These are phyloP conservation scores for Coniochaeta prunicola DNA, from an alignment of 2,329 filamentous ascomycete species.

Conservation along the genomic window DNA sequence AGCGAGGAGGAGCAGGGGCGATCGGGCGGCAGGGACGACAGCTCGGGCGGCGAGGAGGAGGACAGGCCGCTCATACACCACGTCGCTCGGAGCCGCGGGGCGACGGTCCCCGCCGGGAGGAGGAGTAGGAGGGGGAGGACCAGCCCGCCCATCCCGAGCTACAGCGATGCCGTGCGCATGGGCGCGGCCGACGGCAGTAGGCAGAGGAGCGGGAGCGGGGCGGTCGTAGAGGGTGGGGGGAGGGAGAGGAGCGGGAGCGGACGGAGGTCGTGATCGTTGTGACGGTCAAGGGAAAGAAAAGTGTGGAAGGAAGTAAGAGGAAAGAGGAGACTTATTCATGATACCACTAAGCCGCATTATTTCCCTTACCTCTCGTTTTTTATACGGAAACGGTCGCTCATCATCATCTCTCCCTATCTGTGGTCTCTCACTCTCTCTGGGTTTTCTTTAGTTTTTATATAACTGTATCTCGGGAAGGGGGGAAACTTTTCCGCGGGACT, in stretches of 20 bases:
- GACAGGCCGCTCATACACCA: conserved; percentile 43
- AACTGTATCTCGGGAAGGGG: not conserved
- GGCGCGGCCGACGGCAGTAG: conserved; percentile 27
- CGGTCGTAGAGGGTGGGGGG: not conserved
- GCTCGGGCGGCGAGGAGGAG: conserved; percentile 52
- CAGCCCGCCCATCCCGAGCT: conserved; percentile 70
- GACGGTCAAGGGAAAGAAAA: too few relatives aligned
- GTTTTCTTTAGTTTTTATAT: not conserved
- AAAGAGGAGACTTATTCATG: conserved; percentile 21
- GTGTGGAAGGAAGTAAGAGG: not conserved
- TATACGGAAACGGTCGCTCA: not conserved
- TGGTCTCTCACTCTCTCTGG: too few relatives aligned
- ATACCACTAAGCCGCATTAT: conserved; percentile 51
- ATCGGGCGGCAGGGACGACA: conserved; percentile 46
- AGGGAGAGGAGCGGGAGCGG: conserved; percentile 36
- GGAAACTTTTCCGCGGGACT: not conserved
- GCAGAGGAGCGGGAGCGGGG: not conserved
- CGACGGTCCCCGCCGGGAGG: conserved; percentile 23
- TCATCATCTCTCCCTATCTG: not conserved
- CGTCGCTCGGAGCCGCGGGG: conserved; percentile 41
- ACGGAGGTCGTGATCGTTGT: too few relatives aligned
- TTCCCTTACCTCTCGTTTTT: not conserved
- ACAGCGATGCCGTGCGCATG: conserved; percentile 64
- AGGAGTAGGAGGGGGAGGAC: conserved; percentile 18
- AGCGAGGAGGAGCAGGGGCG: conserved; percentile 39